Evolutionary conservation across 2,329 filamentous ascomycete species (phyloP).

Genomic region (Alternaria sp.): DNA sequence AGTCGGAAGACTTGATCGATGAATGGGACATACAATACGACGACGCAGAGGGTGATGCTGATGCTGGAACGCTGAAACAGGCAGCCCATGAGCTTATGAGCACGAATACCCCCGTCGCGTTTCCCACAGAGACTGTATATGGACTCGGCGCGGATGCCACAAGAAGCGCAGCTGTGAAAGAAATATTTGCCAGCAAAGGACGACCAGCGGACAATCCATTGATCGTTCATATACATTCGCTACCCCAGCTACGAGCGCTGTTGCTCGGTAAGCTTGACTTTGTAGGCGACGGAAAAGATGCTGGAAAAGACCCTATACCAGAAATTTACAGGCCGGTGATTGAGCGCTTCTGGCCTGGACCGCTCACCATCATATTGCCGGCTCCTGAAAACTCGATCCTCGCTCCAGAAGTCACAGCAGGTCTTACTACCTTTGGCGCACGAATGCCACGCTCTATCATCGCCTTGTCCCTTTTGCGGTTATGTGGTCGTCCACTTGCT

Average conservation of each 20-base stretch:
- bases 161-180: constrained; percentile 79
- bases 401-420: constrained; percentile 91
- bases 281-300: neutral
- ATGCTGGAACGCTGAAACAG: constrained; percentile 62
- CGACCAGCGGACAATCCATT: constrained; percentile 93
- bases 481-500: constrained; percentile 80
- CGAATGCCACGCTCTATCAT: constrained; percentile 87
- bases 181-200: constrained; percentile 93
- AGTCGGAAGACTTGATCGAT: constrained; percentile 46
- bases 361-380: constrained; percentile 87
- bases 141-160: constrained; percentile 97
- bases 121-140: constrained; percentile 98
- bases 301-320: constrained; percentile 65
- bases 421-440: constrained; percentile 83
- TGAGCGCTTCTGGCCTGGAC: constrained; percentile 89
- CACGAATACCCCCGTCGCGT: constrained; percentile 82
- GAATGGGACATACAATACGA: constrained; percentile 47
- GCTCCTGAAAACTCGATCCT: constrained; percentile 75
- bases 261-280: constrained; percentile 52
- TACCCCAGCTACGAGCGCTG: constrained; percentile 75
- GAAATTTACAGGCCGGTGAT: constrained; percentile 81
- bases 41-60: constrained; percentile 52
- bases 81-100: constrained; percentile 73
- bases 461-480: constrained; percentile 86
- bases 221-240: constrained; percentile 88